Conservation (phyloP, 2,329 filamentous ascomycete genomes). For the Nothophoma quercina region DNA sequence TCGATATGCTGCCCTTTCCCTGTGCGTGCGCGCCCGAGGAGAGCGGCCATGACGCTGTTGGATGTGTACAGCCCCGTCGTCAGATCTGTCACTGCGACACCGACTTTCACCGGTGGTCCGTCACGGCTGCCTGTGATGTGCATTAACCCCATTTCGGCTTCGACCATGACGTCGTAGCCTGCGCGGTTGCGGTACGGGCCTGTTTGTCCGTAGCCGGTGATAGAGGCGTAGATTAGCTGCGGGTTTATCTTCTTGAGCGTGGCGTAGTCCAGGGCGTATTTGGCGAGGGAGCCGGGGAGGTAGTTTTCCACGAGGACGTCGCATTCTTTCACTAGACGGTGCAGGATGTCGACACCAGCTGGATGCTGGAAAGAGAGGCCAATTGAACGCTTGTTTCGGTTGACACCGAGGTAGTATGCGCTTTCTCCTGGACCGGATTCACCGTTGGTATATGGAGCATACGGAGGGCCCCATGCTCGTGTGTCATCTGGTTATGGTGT, state of each 20-base stretch:
- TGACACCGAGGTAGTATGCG: constrained; percentile 94
- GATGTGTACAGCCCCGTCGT: constrained; percentile 95
- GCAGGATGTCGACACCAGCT: constrained; percentile 83
- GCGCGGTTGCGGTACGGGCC: constrained; percentile 87
- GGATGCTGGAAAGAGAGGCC: constrained; percentile 89
- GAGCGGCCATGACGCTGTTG: constrained; percentile 92
- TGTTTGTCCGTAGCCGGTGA: constrained; percentile 96
- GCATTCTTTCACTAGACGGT: constrained; percentile 81
- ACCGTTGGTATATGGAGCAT: constrained; percentile 75
- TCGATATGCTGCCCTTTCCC: constrained; percentile 92
- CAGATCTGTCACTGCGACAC: constrained; percentile 94
- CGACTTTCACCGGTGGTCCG: constrained; percentile 93
- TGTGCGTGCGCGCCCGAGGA: constrained; percentile 76
- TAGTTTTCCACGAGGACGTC: constrained; percentile 98
- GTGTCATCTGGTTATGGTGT: too few species aligned
- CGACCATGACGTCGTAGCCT: constrained; percentile 99
- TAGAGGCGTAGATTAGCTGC: constrained; percentile 88
- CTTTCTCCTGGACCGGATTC: constrained; percentile 80
- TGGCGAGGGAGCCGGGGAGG: constrained; percentile 85
- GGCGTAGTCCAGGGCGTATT: constrained; percentile 89
- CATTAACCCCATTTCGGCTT: constrained; percentile 98
- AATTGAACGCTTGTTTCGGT: constrained; percentile 96
- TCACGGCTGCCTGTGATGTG: constrained; percentile 93
- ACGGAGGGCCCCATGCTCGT: constrained; percentile 94
- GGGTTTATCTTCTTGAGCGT: constrained; percentile 84